Evolutionary conservation across 257 asterid genomes (phyloP).

Genomic region (Jacaranda mimosifolia): DNA sequence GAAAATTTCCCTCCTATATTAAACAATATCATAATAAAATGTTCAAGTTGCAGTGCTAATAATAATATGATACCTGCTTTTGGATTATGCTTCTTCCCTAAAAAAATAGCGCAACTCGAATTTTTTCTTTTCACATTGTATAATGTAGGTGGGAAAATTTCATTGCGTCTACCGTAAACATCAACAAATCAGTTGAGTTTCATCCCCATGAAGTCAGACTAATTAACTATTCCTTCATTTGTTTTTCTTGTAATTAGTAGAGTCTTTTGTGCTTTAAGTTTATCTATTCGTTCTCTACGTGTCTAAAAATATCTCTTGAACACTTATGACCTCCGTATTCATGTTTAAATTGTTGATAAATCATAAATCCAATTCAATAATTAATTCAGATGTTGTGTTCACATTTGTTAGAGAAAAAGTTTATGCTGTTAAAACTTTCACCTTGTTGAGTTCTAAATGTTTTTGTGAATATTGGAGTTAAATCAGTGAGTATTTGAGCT

Average conservation of each 20-base stretch:
- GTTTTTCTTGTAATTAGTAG: background rate
- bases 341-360: background rate
- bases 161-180: too few species aligned
- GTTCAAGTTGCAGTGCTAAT: too few species aligned
- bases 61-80: too few species aligned
- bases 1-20: too few species aligned
- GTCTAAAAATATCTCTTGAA: conserved; percentile 3
- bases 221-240: background rate
- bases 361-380: background rate
- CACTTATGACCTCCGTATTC: background rate
- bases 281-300: background rate
- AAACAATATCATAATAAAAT: too few species aligned
- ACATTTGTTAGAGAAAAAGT: background rate
- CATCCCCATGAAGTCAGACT: background rate
- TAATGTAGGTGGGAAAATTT: too few species aligned
- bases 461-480: background rate
- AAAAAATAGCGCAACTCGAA: too few species aligned
- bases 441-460: background rate
- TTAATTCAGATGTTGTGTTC: too few species aligned
- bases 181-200: conserved; percentile 8
- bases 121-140: too few species aligned
- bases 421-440: background rate
- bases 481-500: background rate
- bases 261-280: background rate
- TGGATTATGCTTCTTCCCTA: too few species aligned